Base-by-base conservation (phyloP, 2,329 filamentous ascomycete species). In the Xylogone sp. region DNA sequence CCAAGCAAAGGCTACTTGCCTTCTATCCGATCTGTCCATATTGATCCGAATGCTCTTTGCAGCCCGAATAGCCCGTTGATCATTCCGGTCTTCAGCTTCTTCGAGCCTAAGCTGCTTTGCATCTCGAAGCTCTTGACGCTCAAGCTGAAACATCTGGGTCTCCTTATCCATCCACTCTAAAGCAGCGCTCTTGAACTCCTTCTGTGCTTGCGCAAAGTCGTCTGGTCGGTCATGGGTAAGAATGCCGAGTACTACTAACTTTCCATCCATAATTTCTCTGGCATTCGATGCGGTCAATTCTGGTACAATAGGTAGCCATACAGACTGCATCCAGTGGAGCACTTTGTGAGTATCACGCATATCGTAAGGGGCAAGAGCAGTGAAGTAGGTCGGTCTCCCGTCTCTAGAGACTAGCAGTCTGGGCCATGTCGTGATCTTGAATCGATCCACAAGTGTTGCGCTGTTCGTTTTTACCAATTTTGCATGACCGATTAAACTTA, bases 111-210 rank as follows among this genome's bases (percentile, higher is more conserved):
- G 77, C 68, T 97, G 91, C 75, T 99, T 99, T 4, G 91, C 86
- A 69, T 97, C 92, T 48, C 94, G 86, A 46, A 97, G 78, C 69
- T 96, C 94, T 73, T 97, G 90, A 52, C 93, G 81, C 71, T 97
- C 93, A 16, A 95, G 82, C 68, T 96, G 90, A 77, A 96, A 97
- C 39, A 90, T 79, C 60, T 93, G 86, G 18, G 90, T 87, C 70
- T 97, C 90, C 73, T 95, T 94, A 69, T 97, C 93, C 82, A 97
- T 96, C 92, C 94, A 99, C 69, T 97, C 94, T 54, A 92, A 81
- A 8, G 94, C 94, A 1, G 94, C 94, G 59, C 87, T 93, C 80
- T 97, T 97, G 72, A 99, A 84, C 71, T 99, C 95, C 29, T 87
- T 84, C 68, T 89, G 88, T 21, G 89, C 88, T 51, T 79, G 78